Evolutionary conservation across 2,329 filamentous ascomycete species (phyloP).

Genomic region (Aspergillus ochraceus): DNA sequence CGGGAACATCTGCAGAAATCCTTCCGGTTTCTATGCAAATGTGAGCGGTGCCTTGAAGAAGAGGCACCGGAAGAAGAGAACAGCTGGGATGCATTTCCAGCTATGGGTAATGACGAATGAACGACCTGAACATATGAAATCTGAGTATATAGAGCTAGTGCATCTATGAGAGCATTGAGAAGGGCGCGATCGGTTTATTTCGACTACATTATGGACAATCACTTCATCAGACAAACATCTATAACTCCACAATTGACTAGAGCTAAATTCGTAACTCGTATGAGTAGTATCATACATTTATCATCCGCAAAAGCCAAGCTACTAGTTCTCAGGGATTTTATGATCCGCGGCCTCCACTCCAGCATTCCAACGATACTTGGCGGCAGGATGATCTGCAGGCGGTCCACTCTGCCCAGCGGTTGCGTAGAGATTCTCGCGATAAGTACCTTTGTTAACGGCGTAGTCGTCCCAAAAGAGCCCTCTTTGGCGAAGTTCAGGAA

Average conservation of each 20-base stretch:
- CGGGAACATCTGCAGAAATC: conserved; percentile 26
- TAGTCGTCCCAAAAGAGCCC: conserved; percentile 48
- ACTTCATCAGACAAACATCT: neutral
- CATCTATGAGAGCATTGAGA: too few species aligned
- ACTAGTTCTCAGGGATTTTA: conserved; percentile 27
- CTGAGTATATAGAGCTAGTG: neutral
- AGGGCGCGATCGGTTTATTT: neutral
- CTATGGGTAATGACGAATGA: neutral
- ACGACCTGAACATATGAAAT: neutral
- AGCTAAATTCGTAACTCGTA: neutral
- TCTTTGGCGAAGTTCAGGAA: conserved; percentile 63
- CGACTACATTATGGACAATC: neutral
- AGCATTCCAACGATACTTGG: conserved; percentile 39
- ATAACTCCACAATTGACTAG: neutral
- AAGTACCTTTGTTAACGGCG: conserved; percentile 36
- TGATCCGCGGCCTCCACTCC: conserved; percentile 34
- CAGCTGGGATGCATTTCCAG: conserved; percentile 22
- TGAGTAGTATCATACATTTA: neutral
- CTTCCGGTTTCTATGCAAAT: conserved; percentile 31
- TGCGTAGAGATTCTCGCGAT: conserved; percentile 41
- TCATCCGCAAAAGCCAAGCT: neutral
- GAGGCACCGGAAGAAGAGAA: conserved; percentile 12
- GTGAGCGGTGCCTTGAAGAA: conserved; percentile 26
- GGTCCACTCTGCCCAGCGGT: conserved; percentile 35
- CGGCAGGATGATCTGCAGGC: conserved; percentile 35